These are phyloP conservation scores for Solanum ahanhuiri DNA, from an alignment of 257 asterid species.

Conservation along the genomic window DNA sequence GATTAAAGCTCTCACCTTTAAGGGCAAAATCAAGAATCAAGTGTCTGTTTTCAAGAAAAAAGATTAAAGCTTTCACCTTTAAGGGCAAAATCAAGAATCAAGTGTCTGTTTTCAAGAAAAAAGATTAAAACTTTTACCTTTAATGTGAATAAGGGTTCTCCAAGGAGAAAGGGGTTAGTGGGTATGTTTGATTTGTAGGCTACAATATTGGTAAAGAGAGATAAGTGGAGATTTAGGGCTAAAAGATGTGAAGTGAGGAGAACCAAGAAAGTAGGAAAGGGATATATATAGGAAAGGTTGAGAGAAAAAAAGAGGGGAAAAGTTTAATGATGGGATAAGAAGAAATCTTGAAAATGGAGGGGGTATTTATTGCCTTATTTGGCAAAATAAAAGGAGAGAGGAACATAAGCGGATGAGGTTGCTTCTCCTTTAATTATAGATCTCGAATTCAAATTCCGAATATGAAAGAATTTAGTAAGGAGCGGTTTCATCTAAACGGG, in stretches of 20 bases:
- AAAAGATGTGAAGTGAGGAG: background rate
- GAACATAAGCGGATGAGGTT: too few relatives aligned
- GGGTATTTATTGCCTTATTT: too few relatives aligned
- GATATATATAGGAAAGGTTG: background rate
- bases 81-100: background rate
- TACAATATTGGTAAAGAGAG: background rate
- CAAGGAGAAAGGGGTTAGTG: background rate
- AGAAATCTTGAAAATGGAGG: too few relatives aligned
- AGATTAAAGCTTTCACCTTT: background rate
- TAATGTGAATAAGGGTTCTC: background rate
- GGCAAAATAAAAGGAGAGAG: too few relatives aligned
- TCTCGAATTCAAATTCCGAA: fast-evolving
- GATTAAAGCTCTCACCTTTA: background rate
- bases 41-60: background rate
- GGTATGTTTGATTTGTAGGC: background rate
- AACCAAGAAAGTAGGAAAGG: background rate
- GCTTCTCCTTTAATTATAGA: too few relatives aligned
- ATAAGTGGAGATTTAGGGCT: background rate
- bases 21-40: background rate
- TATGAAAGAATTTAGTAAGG: too few relatives aligned
- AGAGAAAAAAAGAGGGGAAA: background rate
- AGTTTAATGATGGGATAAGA: too few relatives aligned
- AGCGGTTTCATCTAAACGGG: too few relatives aligned
- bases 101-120: background rate
- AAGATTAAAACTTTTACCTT: background rate